Percentiles rank a stretch among this genome's conserved stretches.
Conservation (phyloP, 139 green algal genomes). For the Volvox reticuliferus region DNA sequence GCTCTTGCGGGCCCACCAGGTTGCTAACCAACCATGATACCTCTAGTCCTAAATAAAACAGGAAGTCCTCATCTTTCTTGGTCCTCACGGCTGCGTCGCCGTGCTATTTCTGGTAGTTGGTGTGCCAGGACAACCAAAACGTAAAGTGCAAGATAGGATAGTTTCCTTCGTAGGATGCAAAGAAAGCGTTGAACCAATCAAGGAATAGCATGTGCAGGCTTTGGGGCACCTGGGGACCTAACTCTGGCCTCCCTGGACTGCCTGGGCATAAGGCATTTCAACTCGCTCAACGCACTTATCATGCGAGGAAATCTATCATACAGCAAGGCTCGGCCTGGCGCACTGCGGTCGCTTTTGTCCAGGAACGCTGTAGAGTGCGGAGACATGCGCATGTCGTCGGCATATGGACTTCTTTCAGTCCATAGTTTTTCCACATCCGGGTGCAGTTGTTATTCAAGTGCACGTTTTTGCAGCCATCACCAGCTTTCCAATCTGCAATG, state of each 20-base stretch:
- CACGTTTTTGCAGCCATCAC: too few relatives aligned
- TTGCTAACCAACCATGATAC: slow-evolving; percentile 25
- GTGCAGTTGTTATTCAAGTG: not conserved
- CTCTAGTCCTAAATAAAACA: not conserved
- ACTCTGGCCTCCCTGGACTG: too few relatives aligned
- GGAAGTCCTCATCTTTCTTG: not conserved
- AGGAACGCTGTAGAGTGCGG: not conserved
- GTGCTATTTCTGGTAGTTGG: slow-evolving; percentile 16
- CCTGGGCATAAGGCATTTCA: too few relatives aligned
- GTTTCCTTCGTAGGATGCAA: too few relatives aligned
- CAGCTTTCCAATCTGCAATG: too few relatives aligned
- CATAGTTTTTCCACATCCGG: not conserved
- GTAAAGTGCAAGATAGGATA: not conserved
- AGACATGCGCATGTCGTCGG: not conserved
- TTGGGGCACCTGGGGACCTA: not conserved
- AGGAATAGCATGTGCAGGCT: not conserved
- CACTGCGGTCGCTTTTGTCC: too few relatives aligned
- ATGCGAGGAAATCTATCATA: not conserved
- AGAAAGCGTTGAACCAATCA: too few relatives aligned
- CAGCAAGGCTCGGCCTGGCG: too few relatives aligned
- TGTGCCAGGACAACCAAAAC: slow-evolving; percentile 9
- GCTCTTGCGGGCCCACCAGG: not conserved
- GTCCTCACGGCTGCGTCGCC: not conserved
- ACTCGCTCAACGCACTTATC: not conserved
- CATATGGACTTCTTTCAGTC: not conserved